Percentiles rank a stretch among this genome's conserved stretches.
Conservation (phyloP, 208 protist species). For the Leptomonas pyrrhocoris region DNA sequence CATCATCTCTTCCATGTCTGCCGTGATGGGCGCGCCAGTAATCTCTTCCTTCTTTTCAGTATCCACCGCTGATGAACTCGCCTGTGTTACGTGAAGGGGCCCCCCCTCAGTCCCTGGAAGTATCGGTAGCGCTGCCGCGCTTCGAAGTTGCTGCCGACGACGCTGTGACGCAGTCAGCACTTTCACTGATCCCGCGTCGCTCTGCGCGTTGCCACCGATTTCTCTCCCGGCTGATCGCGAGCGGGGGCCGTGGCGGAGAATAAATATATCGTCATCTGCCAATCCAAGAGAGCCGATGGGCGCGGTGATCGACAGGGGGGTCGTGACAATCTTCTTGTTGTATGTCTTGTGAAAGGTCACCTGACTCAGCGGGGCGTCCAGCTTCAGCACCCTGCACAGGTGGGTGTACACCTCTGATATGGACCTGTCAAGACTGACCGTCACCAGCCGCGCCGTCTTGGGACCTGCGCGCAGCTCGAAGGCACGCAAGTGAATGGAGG, state of each 20-base stretch:
- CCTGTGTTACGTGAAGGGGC: not conserved
- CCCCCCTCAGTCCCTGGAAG: no score
- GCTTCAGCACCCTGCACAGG: conserved; percentile 21
- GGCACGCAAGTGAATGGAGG: conserved; percentile 28
- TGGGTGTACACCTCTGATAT: conserved; percentile 22
- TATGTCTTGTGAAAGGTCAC: conserved; percentile 36
- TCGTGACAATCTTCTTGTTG: conserved; percentile 34
- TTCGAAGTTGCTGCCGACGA: not conserved
- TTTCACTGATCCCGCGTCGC: not conserved
- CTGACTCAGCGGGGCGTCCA: conserved; percentile 8
- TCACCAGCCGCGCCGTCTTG: conserved; percentile 33
- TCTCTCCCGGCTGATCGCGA: not conserved
- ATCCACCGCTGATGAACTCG: not conserved
- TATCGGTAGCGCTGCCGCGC: not conserved
- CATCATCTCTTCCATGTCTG: not conserved
- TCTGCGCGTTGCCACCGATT: not conserved
- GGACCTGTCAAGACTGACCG: conserved; percentile 17
- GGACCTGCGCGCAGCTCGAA: conserved; percentile 39
- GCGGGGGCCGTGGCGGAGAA: conserved; percentile 18
- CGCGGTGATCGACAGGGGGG: conserved; percentile 22
- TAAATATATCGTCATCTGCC: conserved; percentile 35
- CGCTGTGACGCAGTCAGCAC: not conserved
- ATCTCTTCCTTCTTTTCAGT: not conserved
- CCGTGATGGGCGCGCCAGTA: not conserved
- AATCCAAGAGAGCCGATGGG: conserved; percentile 24